Base-by-base conservation (phyloP, 768 basidiomycete species). In the Termitomyces sp. region DNA sequence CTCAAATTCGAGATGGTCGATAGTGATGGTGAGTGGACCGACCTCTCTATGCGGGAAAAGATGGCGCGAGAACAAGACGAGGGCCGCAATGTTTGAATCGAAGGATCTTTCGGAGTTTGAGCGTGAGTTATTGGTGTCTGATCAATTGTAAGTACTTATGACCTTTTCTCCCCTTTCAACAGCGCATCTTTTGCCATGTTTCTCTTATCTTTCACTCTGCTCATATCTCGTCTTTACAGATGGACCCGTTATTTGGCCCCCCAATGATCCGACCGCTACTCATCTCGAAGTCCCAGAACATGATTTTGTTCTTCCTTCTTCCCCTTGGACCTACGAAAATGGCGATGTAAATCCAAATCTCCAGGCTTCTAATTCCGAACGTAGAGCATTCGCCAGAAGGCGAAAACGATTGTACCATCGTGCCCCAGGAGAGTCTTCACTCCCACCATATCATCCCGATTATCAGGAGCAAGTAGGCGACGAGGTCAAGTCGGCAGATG, bases 291-390 rank as follows among this genome's bases (percentile, higher is more conserved):
- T 63, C 45, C 64, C 68, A 20, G 66, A 72, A 20, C 64, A 67
- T 22, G 70, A 74, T 54, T 78, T 84, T 59, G 68, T 66, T 32
- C 78, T 85, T 32, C 80, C 83, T 1, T 67, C 76, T 22, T 84
- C 83, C 5, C 92, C 94, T 5, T 97, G 94, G 87, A 92, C 92
- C 13, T 96, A 91, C 64, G 85, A 88, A 59, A 87, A 89, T 49
- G 87, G 76, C 18, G 72, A 76, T 13, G 63, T 94, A 13, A 97
- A 97, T 64, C 94, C 94, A 7, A 64, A 74, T 35, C 82, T 96
- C 10, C 75, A 73, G 36, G 86, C 93, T 0, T 84, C 82, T 36
- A 88, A 83, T 67, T 31, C 75, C 75, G 23, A 59, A 56, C 42
- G 56, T 54, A 46, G 59, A 49, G 52, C 25, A 52, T 40, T 52